Conservation (phyloP, 2,329 filamentous ascomycete species). For the Periconia sp. region DNA sequence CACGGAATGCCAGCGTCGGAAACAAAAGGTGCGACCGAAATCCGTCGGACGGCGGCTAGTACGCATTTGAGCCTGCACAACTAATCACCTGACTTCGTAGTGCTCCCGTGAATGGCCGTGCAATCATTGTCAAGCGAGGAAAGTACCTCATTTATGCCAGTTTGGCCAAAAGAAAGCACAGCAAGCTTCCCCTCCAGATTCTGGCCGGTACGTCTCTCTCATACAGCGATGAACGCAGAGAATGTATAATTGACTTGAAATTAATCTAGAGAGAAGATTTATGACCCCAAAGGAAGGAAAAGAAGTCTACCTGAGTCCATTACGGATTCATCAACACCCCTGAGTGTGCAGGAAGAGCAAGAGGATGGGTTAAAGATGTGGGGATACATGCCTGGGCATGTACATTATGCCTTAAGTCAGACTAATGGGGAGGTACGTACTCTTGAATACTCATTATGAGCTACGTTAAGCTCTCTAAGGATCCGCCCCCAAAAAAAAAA, state of each 20-base stretch:
- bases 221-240: slow-evolving; percentile 1
- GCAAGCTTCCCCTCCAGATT: slow-evolving; percentile 24
- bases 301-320: slow-evolving; percentile 20
- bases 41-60: slow-evolving; percentile 7
- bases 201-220: slow-evolving; percentile 21
- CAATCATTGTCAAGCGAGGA: slow-evolving; percentile 56
- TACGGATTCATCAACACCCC: slow-evolving; percentile 9
- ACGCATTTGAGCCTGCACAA: not conserved
- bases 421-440: slow-evolving; percentile 20
- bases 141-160: slow-evolving; percentile 57
- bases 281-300: slow-evolving; percentile 25
- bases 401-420: slow-evolving; percentile 35
- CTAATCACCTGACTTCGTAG: slow-evolving; percentile 36
- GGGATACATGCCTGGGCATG: slow-evolving; percentile 46
- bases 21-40: slow-evolving; percentile 53
- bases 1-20: slow-evolving; percentile 57
- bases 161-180: slow-evolving; percentile 47
- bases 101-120: slow-evolving; percentile 60
- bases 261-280: slow-evolving; percentile 20
- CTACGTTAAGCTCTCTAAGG: slow-evolving; percentile 9
- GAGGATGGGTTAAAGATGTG: slow-evolving; percentile 39
- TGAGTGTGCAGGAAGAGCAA: slow-evolving; percentile 15
- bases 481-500: slow-evolving; percentile 9
- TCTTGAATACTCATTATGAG: not conserved
- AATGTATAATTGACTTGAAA: slow-evolving; percentile 8